Percentiles rank a stretch among this genome's conserved stretches.
Evolutionary conservation across 2,329 filamentous ascomycete species (phyloP).

Genomic region (Arthrobotrys musiformis): DNA sequence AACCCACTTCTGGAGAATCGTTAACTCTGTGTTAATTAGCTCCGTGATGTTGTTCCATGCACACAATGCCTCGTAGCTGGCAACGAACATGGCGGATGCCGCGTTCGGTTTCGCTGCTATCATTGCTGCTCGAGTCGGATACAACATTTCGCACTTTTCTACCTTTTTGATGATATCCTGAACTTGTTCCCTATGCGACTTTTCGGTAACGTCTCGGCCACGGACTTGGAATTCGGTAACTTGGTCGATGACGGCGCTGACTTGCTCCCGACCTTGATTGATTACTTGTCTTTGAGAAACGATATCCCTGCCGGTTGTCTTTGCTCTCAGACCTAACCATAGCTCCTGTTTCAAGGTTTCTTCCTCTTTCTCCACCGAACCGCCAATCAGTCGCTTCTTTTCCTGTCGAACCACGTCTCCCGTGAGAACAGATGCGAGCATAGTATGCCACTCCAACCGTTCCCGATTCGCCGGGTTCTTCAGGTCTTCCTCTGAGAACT

Average conservation of each 20-base stretch:
- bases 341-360: constrained; percentile 72
- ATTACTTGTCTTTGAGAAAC: constrained; percentile 87
- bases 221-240: constrained; percentile 95
- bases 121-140: constrained; percentile 81
- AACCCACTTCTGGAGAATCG: constrained; percentile 93
- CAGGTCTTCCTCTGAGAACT: constrained; percentile 88
- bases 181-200: constrained; percentile 87
- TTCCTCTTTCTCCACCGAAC: constrained; percentile 72
- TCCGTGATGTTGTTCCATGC: constrained; percentile 98
- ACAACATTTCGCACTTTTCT: constrained; percentile 85
- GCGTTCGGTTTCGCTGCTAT: constrained; percentile 79
- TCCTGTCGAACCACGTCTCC: constrained; percentile 98
- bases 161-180: constrained; percentile 89
- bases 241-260: constrained; percentile 82
- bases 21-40: constrained; percentile 93
- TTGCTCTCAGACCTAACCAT: constrained; percentile 88
- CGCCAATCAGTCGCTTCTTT: constrained; percentile 92
- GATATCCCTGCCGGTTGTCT: constrained; percentile 82
- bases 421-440: constrained; percentile 93
- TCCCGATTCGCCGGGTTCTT: constrained; percentile 88
- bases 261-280: constrained; percentile 79
- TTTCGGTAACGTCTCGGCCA: constrained; percentile 89
- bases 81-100: constrained; percentile 78
- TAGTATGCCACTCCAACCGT: constrained; percentile 95
- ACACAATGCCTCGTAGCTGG: constrained; percentile 87